phyloP scores from a whole-genome alignment of 345 rosid species.

The Linum usitatissimum region DNA sequence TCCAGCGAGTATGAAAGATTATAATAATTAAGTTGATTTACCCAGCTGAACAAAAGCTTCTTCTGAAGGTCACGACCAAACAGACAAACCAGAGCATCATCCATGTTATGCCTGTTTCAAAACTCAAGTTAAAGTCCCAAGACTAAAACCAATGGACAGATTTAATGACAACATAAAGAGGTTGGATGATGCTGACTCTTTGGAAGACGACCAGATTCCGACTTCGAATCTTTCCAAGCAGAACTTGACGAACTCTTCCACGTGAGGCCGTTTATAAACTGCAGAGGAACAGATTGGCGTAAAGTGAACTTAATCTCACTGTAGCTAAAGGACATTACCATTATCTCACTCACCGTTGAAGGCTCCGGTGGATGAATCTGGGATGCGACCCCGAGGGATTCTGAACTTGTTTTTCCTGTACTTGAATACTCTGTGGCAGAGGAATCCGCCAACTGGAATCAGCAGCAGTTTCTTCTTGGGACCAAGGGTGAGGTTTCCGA shows the following conservation, averaged over 20 bases:
- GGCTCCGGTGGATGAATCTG: slow-evolving; percentile 26
- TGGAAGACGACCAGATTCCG: slow-evolving; percentile 34
- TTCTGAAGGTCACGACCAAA: slow-evolving; percentile 6
- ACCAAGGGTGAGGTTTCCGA: slow-evolving; percentile 7
- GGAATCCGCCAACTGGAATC: slow-evolving; percentile 22
- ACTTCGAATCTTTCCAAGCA: slow-evolving; percentile 41
- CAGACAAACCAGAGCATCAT: slow-evolving; percentile 18
- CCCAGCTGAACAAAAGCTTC: slow-evolving; percentile 32
- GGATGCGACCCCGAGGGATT: slow-evolving; percentile 3
- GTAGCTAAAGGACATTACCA: background rate
- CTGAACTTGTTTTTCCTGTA: background rate
- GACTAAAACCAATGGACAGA: background rate
- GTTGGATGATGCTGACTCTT: slow-evolving; percentile 10
- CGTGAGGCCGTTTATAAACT: slow-evolving; percentile 43
- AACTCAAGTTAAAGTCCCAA: background rate
- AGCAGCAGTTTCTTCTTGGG: slow-evolving; percentile 28
- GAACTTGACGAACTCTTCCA: slow-evolving; percentile 29
- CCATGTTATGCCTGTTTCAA: slow-evolving; percentile 12
- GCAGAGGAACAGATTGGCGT: background rate
- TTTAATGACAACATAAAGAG: background rate
- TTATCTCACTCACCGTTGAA: slow-evolving; percentile 12
- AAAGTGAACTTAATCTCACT: background rate
- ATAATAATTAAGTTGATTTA: background rate
- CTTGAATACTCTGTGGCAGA: slow-evolving; percentile 18
- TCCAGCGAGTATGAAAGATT: too few species aligned